A percentile compares a stretch with the other conserved stretches of the same genome.
Evolutionary conservation across 176 grass and related monocot species (phyloP).

Genomic region (Bonia amplexicaulis): DNA sequence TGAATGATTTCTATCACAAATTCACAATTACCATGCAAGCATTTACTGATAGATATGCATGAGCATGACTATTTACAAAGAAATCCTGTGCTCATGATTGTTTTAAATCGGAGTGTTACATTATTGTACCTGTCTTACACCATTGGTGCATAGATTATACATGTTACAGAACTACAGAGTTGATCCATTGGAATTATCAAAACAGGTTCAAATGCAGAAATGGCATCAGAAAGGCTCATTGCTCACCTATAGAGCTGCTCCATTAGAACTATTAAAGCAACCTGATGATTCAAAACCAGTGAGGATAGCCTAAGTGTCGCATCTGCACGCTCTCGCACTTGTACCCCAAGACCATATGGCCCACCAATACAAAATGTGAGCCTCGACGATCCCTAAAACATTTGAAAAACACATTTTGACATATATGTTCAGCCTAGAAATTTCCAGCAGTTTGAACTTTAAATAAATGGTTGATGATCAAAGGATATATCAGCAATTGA

Average conservation of each 20-base stretch:
- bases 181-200: neutral
- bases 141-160: neutral
- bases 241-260: slow-evolving; percentile 88
- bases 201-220: neutral
- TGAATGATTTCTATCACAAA: neutral
- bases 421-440: neutral
- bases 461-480: neutral
- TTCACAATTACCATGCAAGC: neutral
- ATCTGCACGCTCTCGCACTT: slow-evolving; percentile 60
- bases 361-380: slow-evolving; percentile 90
- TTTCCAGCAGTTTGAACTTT: neutral
- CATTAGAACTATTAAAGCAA: slow-evolving; percentile 86
- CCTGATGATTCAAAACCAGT: slow-evolving; percentile 85
- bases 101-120: neutral
- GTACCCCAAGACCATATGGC: slow-evolving; percentile 72
- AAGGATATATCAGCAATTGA: neutral
- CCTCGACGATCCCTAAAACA: slow-evolving; percentile 56
- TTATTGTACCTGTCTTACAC: neutral
- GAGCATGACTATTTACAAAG: neutral
- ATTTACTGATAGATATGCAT: neutral
- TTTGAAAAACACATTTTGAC: neutral
- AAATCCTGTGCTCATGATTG: neutral
- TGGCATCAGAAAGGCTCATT: slow-evolving; percentile 3
- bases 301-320: slow-evolving; percentile 71
- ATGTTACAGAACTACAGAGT: neutral